Evolutionary conservation across 352 stramenopile genomes (phyloP).

Genomic region (Phytophthora pistaciae): DNA sequence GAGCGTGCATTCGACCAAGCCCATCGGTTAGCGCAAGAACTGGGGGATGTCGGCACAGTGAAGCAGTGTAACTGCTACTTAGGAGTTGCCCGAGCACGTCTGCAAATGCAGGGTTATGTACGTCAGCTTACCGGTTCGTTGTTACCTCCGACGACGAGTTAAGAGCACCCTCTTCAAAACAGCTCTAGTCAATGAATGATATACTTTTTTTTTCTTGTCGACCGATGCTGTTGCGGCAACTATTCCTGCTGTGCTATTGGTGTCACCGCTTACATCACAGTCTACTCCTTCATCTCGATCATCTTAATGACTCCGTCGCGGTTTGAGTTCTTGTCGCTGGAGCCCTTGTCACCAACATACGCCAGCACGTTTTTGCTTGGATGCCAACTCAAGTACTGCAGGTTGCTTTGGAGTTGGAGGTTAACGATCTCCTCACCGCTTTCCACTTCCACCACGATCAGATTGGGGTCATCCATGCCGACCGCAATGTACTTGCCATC

Average conservation of each 20-base stretch:
- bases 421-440: conserved; percentile 67
- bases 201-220: conserved; percentile 18
- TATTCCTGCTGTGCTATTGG: conserved; percentile 7
- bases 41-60: conserved; percentile 65
- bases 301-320: conserved; percentile 88
- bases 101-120: conserved; percentile 76
- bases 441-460: conserved; percentile 73
- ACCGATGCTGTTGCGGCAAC: conserved; percentile 9
- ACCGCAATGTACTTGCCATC: conserved; percentile 80
- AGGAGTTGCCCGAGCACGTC: conserved; percentile 66
- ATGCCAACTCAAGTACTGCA: conserved; percentile 88
- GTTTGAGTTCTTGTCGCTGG: conserved; percentile 83
- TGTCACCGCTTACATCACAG: conserved; percentile 2
- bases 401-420: conserved; percentile 71
- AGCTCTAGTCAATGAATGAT: conserved; percentile 2
- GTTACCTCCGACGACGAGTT: conserved; percentile 20
- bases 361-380: conserved; percentile 83
- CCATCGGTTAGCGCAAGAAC: conserved; percentile 77
- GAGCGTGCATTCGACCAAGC: conserved; percentile 84
- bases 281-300: conserved; percentile 73
- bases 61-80: conserved; percentile 90
- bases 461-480: conserved; percentile 77
- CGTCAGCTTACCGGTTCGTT: conserved; percentile 49
- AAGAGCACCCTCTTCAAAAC: conserved; percentile 8
- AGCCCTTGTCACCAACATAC: conserved; percentile 85